Evolutionary conservation across 306 rosid genomes (phyloP), one percentile per base, ranked within the genome.

Genomic region (Acacia crassicarpa): DNA sequence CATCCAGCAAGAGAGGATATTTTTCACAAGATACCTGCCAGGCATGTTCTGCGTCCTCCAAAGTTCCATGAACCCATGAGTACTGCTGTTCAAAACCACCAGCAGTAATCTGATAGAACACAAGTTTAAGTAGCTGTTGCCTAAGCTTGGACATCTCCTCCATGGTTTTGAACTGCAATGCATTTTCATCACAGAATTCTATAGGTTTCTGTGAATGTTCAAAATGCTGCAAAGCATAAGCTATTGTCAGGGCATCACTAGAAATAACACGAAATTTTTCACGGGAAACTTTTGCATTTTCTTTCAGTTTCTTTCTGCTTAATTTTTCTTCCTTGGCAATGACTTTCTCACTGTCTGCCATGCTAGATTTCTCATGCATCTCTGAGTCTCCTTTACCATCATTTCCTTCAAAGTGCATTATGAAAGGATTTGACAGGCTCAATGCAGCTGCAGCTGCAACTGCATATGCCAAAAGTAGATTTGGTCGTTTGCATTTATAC

Each of bases 61-160:
- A 43, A 56, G 86, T 86, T 81, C 99, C 99, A 80, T 84, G 88
- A 77, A 15, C 84, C 95, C 97, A 93, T 30, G 91, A 85, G 81
- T 87, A 90, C 63, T 86, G 90, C 67, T 87, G 81, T 79, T 88
- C 92, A 33, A 84, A 80, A 71, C 87, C 89, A 77, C 75, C 80
- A 71, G 56, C 79, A 72, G 80, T 65, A 53, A 84, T 79, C 62
- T 89, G 94, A 80, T 71, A 84, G 85, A 91, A 88, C 82, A 95
- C 89, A 51, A 93, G 88, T 76, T 79, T 88, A 77, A 95, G 92
- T 48, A 93, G 87, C 83, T 93, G 98, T 74, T 92, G 90, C 73
- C 97, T 87, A 83, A 91, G 85, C 87, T 95, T 95, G 80, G 93
- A 91, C 98, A 95, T 93, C 83, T 95, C 98, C 74, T 91, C 94